These are phyloP conservation scores for Mycena kentingensis DNA, from an alignment of 768 basidiomycete species.

Conservation along the genomic window DNA sequence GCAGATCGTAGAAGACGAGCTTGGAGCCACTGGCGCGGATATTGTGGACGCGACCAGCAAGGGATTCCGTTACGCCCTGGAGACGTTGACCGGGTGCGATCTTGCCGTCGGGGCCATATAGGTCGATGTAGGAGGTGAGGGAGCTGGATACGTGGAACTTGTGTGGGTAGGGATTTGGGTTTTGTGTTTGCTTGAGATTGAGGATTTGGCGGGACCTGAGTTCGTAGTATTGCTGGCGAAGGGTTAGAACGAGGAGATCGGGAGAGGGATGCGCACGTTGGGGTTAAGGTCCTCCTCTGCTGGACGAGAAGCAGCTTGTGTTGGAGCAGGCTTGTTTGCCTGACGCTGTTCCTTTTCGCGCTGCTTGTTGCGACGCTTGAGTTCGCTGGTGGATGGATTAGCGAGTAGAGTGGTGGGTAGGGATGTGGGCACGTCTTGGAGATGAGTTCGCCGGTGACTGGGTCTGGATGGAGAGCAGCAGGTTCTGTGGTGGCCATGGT, in stretches of 20 bases:
- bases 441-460: conserved; percentile 93
- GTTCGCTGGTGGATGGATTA: conserved; percentile 62
- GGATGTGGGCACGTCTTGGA: conserved; percentile 80
- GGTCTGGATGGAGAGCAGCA: conserved; percentile 65
- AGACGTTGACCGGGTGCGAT: conserved; percentile 70
- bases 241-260: neutral
- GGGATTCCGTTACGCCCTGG: conserved; percentile 54
- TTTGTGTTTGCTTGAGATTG: conserved; percentile 78
- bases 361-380: conserved; percentile 91
- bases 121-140: conserved; percentile 68
- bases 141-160: conserved; percentile 91
- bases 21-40: conserved; percentile 82
- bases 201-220: conserved; percentile 87
- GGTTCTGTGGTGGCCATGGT: conserved; percentile 49
- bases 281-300: conserved; percentile 86
- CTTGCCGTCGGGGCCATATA: conserved; percentile 74
- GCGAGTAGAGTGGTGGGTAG: conserved; percentile 13
- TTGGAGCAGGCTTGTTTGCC: conserved; percentile 53
- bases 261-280: conserved; percentile 59
- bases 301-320: conserved; percentile 43
- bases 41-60: conserved; percentile 92
- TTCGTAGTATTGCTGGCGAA: conserved; percentile 91
- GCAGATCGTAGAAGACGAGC: conserved; percentile 92
- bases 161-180: conserved; percentile 97
- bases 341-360: conserved; percentile 81